Conservation (phyloP, 2,329 filamentous ascomycete genomes). For the Neocatenulostroma microsporum region DNA sequence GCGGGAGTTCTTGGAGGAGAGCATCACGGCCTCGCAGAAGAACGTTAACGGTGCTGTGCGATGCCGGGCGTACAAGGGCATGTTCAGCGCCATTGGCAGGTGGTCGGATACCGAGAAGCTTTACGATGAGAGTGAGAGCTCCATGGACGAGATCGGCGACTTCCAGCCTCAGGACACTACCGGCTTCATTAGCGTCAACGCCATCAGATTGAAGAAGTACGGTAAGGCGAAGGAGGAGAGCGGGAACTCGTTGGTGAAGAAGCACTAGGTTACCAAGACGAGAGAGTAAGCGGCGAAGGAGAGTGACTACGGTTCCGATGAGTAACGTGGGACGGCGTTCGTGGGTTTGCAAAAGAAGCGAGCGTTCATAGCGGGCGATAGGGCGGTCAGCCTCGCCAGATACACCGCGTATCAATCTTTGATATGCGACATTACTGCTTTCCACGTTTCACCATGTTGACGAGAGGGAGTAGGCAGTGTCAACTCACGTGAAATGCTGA, state of each 20-base stretch:
- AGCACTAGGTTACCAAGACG: slow-evolving; percentile 8
- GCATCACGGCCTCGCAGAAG: slow-evolving; percentile 53
- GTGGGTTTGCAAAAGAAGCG: no score
- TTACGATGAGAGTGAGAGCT: slow-evolving; percentile 57
- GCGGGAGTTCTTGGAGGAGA: slow-evolving; percentile 62
- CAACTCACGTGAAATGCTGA: no score
- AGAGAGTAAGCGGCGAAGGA: no score
- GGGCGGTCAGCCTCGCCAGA: no score
- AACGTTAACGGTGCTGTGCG: slow-evolving; percentile 56
- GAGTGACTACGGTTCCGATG: no score
- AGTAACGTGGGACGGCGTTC: no score
- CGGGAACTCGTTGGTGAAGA: slow-evolving; percentile 26
- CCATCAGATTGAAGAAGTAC: slow-evolving; percentile 47
- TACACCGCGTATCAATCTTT: no score
- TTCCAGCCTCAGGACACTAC: slow-evolving; percentile 60
- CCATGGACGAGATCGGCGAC: slow-evolving; percentile 63
- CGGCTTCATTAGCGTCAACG: slow-evolving; percentile 63
- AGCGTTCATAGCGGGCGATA: no score
- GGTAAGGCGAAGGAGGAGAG: slow-evolving; percentile 32
- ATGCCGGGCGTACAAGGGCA: slow-evolving; percentile 60
- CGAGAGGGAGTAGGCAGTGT: no score
- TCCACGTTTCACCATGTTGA: no score
- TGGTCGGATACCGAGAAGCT: slow-evolving; percentile 60
- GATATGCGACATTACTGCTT: no score
- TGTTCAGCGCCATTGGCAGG: slow-evolving; percentile 52